Percentiles rank a stretch among this genome's conserved stretches.
phyloP scores from a whole-genome alignment of 495 filamentous ascomycete species.

The Symbiotaphrina buchneri region DNA sequence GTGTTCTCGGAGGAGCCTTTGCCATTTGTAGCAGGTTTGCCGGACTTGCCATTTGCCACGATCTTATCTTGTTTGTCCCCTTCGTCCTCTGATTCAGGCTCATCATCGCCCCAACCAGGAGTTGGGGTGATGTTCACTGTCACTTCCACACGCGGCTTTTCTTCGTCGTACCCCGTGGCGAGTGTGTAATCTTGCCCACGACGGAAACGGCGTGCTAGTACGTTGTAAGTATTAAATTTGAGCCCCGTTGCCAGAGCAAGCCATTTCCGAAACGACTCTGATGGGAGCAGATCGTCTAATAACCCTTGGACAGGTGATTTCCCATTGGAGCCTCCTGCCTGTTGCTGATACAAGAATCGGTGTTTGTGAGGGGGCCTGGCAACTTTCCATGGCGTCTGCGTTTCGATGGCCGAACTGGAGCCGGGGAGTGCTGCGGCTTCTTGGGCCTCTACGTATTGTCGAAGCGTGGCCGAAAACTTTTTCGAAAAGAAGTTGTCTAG shows the following conservation, averaged over 20 bases:
- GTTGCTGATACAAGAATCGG: constrained; percentile 62
- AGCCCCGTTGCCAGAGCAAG: constrained; percentile 57
- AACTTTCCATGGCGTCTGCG: constrained; percentile 37
- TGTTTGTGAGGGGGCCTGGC: constrained; percentile 88
- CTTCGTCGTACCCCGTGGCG: constrained; percentile 56
- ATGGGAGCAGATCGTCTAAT: constrained; percentile 57
- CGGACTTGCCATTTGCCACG: constrained; percentile 3
- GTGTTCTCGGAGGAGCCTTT: constrained; percentile 4
- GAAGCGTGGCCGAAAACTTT: constrained; percentile 48
- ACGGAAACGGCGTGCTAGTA: constrained; percentile 67
- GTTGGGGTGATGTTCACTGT: constrained; percentile 68
- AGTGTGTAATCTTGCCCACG: constrained; percentile 79
- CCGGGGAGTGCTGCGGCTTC: constrained; percentile 16
- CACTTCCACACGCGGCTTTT: constrained; percentile 63
- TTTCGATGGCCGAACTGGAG: constrained; percentile 32
- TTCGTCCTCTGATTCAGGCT: constrained; percentile 27
- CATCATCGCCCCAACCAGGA: constrained; percentile 57
- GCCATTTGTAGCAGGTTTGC: background rate
- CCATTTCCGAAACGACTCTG: constrained; percentile 77
- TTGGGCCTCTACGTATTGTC: constrained; percentile 43
- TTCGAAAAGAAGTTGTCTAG: constrained; percentile 54
- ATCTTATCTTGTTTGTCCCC: constrained; percentile 14
- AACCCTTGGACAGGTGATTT: constrained; percentile 47
- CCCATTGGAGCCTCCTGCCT: constrained; percentile 7
- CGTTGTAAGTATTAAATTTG: constrained; percentile 36